phyloP scores from a whole-genome alignment of 495 filamentous ascomycete genomes.

The Penicillium roqueforti region DNA sequence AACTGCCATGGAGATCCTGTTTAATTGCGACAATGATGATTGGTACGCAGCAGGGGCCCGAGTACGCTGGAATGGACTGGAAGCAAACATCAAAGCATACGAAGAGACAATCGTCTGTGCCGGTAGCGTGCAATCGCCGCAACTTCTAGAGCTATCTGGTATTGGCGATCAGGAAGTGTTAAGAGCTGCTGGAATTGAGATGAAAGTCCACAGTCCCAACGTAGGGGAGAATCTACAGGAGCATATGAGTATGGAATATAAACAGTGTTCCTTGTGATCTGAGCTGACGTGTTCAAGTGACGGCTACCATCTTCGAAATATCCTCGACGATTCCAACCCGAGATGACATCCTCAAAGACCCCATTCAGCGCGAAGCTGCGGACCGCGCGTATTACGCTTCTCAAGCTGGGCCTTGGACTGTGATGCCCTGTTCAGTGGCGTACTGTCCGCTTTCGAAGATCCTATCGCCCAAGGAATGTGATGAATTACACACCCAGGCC shows the following conservation, averaged over 20 bases:
- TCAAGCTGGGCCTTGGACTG: constrained; percentile 32
- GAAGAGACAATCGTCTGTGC: constrained; percentile 53
- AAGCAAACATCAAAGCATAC: constrained; percentile 37
- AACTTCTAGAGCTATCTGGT: constrained; percentile 53
- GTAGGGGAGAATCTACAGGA: constrained; percentile 58
- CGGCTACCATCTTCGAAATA: constrained; percentile 45
- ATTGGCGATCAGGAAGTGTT: constrained; percentile 43
- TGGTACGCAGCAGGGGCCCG: constrained; percentile 26
- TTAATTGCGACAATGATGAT: constrained; percentile 15
- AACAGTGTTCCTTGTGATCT: not conserved
- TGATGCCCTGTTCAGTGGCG: constrained; percentile 38
- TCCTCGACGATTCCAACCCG: constrained; percentile 33
- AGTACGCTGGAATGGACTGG: constrained; percentile 25
- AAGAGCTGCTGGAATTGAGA: constrained; percentile 34
- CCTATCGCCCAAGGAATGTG: constrained; percentile 20
- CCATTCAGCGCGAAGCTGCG: constrained; percentile 27
- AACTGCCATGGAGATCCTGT: constrained; percentile 9
- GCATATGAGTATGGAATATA: constrained; percentile 40
- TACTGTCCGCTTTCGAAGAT: constrained; percentile 44
- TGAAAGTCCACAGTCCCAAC: constrained; percentile 41
- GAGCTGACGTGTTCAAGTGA: constrained; percentile 28
- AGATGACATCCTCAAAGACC: constrained; percentile 39
- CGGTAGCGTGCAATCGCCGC: constrained; percentile 52
- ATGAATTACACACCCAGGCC: constrained; percentile 3
- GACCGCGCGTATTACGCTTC: constrained; percentile 31